phyloP scores from a whole-genome alignment of 202 grass and related monocot species.

The Musa balbisiana region DNA sequence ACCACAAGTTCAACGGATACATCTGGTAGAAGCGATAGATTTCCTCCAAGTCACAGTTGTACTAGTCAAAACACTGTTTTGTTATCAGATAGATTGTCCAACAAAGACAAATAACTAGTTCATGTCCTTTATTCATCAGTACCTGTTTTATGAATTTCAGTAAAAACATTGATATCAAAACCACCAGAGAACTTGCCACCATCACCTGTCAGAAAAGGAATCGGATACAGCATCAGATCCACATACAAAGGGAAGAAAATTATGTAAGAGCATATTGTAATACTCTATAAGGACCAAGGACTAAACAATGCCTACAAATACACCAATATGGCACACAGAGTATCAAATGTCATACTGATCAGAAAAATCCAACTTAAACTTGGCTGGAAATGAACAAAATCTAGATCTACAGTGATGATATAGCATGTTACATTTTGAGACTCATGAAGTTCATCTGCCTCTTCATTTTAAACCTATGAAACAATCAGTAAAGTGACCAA shows the following conservation, averaged over 20 bases:
- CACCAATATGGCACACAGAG: not conserved
- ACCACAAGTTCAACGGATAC: slow-evolving; percentile 74
- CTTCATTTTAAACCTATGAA: not conserved
- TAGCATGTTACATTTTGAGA: not conserved
- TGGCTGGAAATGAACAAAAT: not conserved
- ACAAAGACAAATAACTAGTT: slow-evolving; percentile 12
- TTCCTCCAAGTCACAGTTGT: slow-evolving; percentile 48
- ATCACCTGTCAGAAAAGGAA: slow-evolving; percentile 36
- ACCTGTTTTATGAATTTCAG: slow-evolving; percentile 69
- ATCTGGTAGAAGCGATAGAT: slow-evolving; percentile 56
- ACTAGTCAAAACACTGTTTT: slow-evolving; percentile 2
- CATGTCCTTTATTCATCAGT: not conserved
- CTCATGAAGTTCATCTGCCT: not conserved
- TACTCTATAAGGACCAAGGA: not conserved
- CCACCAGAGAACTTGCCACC: slow-evolving; percentile 55
- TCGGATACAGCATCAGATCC: slow-evolving; percentile 21
- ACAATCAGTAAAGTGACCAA: not conserved
- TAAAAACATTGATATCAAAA: slow-evolving; percentile 90
- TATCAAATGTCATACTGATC: not conserved
- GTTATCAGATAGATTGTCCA: not conserved
- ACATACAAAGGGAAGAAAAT: not conserved
- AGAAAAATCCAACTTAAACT: not conserved
- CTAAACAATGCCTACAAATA: not conserved
- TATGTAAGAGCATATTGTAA: not conserved
- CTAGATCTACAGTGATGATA: not conserved